Evolutionary conservation across 2,329 filamentous ascomycete genomes (phyloP).

Genomic region (Stagonosporopsis rhizophila): DNA sequence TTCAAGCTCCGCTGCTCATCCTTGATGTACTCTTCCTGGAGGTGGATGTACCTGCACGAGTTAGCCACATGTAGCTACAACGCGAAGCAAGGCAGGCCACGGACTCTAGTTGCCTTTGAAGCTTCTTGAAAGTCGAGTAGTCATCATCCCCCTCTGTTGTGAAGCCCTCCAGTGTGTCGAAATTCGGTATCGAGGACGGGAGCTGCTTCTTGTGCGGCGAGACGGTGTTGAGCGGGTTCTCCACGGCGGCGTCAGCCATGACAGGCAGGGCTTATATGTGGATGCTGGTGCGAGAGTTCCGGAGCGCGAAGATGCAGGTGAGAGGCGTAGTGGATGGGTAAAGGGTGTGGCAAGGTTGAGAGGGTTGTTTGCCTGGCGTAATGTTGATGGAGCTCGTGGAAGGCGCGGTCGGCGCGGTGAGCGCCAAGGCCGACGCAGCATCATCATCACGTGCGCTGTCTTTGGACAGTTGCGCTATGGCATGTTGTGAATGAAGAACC

Average conservation of each 20-base stretch:
- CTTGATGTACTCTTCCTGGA: slow-evolving; percentile 99
- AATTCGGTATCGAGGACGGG: slow-evolving; percentile 81
- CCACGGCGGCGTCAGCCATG: slow-evolving; percentile 89
- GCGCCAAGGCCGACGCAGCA: slow-evolving; percentile 30
- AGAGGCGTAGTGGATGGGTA: background rate
- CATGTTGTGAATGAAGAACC: background rate
- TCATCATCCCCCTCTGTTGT: slow-evolving; percentile 85
- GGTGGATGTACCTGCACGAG: slow-evolving; percentile 78
- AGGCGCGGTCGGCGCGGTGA: slow-evolving; percentile 29
- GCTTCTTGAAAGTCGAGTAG: slow-evolving; percentile 93
- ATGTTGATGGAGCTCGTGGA: slow-evolving; percentile 38
- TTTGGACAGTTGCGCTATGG: background rate
- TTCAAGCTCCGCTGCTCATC: slow-evolving; percentile 99
- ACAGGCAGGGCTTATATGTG: slow-evolving; percentile 11
- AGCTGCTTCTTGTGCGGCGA: slow-evolving; percentile 82
- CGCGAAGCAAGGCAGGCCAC: slow-evolving; percentile 36
- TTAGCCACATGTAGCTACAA: slow-evolving; percentile 34
- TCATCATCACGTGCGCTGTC: slow-evolving; percentile 8
- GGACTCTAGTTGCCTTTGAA: slow-evolving; percentile 94
- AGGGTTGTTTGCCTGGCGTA: slow-evolving; percentile 26
- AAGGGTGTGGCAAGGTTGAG: slow-evolving; percentile 9
- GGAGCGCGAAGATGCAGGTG: background rate
- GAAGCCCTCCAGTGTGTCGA: slow-evolving; percentile 87
- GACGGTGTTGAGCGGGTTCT: slow-evolving; percentile 76
- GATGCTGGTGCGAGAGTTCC: background rate